Conservation (phyloP, 495 filamentous ascomycete species). For the Lentithecium fluviatile region DNA sequence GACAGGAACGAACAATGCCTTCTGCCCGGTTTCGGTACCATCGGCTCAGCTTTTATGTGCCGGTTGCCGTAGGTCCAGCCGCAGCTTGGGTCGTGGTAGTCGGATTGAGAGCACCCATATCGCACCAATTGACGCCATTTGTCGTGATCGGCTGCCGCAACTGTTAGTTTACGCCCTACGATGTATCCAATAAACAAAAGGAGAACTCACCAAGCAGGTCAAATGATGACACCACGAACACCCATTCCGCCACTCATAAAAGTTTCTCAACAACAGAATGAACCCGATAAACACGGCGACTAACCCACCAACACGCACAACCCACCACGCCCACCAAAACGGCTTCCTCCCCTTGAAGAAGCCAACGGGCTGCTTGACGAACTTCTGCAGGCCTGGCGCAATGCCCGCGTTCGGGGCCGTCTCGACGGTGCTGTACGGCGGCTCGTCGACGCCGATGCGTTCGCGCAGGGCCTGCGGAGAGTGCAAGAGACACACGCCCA, state of each 20-base stretch:
- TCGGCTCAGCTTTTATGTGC: background rate
- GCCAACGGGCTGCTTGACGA: slow-evolving; percentile 65
- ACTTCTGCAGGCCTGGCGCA: slow-evolving; percentile 48
- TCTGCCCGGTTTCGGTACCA: background rate
- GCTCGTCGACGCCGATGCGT: slow-evolving; percentile 66
- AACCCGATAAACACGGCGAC: slow-evolving; percentile 76
- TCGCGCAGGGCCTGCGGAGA: slow-evolving; percentile 78
- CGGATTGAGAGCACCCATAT: slow-evolving; percentile 50
- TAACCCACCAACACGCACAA: slow-evolving; percentile 76
- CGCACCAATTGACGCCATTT: slow-evolving; percentile 61
- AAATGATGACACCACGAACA: slow-evolving; percentile 93
- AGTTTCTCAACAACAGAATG: slow-evolving; percentile 81
- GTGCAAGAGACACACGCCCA: slow-evolving; percentile 82
- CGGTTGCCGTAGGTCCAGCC: background rate
- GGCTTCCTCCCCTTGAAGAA: slow-evolving; percentile 93
- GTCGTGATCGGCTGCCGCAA: slow-evolving; percentile 60
- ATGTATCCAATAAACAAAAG: background rate
- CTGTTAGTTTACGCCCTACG: slow-evolving; percentile 11
- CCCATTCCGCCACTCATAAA: slow-evolving; percentile 71
- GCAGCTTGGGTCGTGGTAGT: background rate
- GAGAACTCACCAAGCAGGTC: slow-evolving; percentile 78
- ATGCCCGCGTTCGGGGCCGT: slow-evolving; percentile 23
- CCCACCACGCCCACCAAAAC: slow-evolving; percentile 97
- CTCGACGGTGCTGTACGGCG: slow-evolving; percentile 62
- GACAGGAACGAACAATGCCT: too few species aligned